Evolutionary conservation across 2,329 filamentous ascomycete species (phyloP).

Genomic region (Aspergillus amoenus): DNA sequence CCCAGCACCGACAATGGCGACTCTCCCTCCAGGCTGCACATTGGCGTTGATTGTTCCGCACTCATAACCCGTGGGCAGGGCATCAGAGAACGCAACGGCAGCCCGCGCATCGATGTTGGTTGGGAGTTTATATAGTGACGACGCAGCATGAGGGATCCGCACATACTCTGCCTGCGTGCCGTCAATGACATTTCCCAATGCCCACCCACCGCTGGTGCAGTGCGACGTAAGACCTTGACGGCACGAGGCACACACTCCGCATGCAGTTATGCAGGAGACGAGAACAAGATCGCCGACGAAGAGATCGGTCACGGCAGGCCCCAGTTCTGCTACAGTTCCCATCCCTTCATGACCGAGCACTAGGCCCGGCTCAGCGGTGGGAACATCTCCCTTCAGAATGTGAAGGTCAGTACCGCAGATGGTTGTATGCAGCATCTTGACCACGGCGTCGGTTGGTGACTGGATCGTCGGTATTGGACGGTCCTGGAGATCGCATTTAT

Average conservation of each 20-base stretch:
- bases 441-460: too few relatives aligned
- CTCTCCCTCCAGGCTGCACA: slow-evolving; percentile 52
- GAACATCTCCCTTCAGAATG: too few relatives aligned
- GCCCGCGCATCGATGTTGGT: neutral
- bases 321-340: too few relatives aligned
- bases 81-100: slow-evolving; percentile 47
- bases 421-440: too few relatives aligned
- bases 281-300: slow-evolving; percentile 53
- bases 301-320: too few relatives aligned
- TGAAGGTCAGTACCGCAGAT: too few relatives aligned
- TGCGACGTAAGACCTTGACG: slow-evolving; percentile 54
- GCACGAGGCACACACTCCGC: slow-evolving; percentile 54
- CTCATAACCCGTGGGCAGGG: slow-evolving; percentile 58
- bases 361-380: too few relatives aligned
- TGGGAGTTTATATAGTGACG: slow-evolving; percentile 37
- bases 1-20: slow-evolving; percentile 57
- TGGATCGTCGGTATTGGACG: too few relatives aligned
- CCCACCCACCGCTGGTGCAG: slow-evolving; percentile 56
- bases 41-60: slow-evolving; percentile 54
- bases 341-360: too few relatives aligned
- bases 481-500: too few relatives aligned
- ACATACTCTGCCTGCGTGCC: slow-evolving; percentile 58
- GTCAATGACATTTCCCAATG: slow-evolving; percentile 54
- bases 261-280: slow-evolving; percentile 53
- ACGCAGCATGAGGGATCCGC: slow-evolving; percentile 53